Conservation (phyloP, 306 rosid genomes). For the Spatholobus suberectus region DNA sequence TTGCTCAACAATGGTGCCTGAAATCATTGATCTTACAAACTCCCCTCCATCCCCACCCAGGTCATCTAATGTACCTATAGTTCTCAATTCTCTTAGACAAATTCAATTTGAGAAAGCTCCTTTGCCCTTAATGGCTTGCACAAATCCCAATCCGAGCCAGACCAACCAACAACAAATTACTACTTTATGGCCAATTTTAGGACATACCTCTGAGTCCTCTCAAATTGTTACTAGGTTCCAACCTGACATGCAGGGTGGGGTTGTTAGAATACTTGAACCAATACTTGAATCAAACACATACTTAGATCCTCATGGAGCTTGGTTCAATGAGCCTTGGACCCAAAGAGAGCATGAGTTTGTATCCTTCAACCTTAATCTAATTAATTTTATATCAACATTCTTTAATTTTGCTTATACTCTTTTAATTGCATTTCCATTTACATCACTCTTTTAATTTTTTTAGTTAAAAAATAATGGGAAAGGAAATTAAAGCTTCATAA, state of each 20-base stretch:
- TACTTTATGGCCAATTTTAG: background rate
- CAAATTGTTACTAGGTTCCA: background rate
- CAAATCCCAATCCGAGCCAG: background rate
- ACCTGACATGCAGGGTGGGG: background rate
- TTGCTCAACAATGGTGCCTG: background rate
- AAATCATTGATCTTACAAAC: slow-evolving; percentile 27
- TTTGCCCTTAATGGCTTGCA: background rate
- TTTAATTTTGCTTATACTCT: background rate
- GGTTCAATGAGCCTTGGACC: background rate
- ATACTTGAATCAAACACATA: background rate
- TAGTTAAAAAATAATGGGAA: background rate
- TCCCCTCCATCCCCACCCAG: slow-evolving; percentile 13
- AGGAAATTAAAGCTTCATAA: background rate
- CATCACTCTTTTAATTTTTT: background rate
- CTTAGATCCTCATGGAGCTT: background rate
- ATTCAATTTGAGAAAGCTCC: background rate
- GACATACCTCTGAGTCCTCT: background rate
- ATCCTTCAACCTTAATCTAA: background rate
- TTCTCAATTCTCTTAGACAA: background rate
- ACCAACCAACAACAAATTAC: background rate
- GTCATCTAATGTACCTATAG: background rate
- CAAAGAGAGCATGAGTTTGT: slow-evolving; percentile 12
- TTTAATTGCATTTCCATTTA: background rate
- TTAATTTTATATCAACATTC: background rate
- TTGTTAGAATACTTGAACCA: background rate